Percentiles rank a stretch among this genome's conserved stretches.
phyloP scores from a whole-genome alignment of 352 stramenopile species.

The Halophytophthora polymorphica region DNA sequence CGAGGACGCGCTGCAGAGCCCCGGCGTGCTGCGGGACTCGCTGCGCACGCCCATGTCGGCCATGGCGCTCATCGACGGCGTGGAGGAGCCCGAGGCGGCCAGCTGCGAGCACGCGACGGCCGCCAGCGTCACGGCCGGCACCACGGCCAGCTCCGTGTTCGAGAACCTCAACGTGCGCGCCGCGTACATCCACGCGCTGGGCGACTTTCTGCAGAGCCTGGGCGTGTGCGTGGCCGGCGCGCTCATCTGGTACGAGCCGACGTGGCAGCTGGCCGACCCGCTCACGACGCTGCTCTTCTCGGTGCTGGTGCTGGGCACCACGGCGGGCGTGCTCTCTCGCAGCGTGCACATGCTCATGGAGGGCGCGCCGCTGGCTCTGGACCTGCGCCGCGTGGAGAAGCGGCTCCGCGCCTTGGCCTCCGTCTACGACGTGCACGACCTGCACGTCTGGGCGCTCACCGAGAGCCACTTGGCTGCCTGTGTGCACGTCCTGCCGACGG shows the following conservation, averaged over 20 bases:
- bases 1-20: constrained; percentile 37
- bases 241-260: constrained; percentile 96
- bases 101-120: constrained; percentile 5
- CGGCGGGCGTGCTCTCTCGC: constrained; percentile 88
- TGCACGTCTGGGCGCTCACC: constrained; percentile 97
- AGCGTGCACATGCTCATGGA: constrained; percentile 95
- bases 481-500: constrained; percentile 88
- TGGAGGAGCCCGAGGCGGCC: constrained; percentile 16
- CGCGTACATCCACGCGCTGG: constrained; percentile 96
- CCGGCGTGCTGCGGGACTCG: constrained; percentile 37
- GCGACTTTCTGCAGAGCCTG: constrained; percentile 96
- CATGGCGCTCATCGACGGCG: constrained; percentile 62
- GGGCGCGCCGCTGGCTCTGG: constrained; percentile 76
- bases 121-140: constrained; percentile 4
- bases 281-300: constrained; percentile 97
- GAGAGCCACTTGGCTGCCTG: constrained; percentile 86
- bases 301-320: constrained; percentile 92
- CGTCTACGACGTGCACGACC: constrained; percentile 95
- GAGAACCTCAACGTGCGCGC: constrained; percentile 97
- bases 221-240: constrained; percentile 95
- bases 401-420: constrained; percentile 52
- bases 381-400: constrained; percentile 56
- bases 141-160: constrained; percentile 28
- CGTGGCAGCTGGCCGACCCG: constrained; percentile 95
- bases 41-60: constrained; percentile 75